These are phyloP conservation scores for Cytospora schulzeri DNA, from an alignment of 2,329 filamentous ascomycete genomes.

Conservation along the genomic window DNA sequence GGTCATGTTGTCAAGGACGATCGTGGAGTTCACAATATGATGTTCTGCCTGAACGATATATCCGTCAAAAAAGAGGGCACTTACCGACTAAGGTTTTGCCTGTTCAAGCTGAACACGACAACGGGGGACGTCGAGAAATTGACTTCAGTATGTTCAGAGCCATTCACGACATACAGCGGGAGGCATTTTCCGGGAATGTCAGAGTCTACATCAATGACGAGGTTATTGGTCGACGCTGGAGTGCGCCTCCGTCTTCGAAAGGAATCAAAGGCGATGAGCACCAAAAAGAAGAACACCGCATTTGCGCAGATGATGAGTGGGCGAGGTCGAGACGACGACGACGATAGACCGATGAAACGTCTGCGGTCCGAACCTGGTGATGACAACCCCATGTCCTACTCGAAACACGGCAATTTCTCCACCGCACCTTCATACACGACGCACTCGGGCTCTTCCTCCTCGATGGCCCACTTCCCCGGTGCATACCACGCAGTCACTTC, in stretches of 20 bases:
- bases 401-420: slow-evolving; percentile 26
- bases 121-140: slow-evolving; percentile 30
- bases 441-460: slow-evolving; percentile 23
- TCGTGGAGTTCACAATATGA: slow-evolving; percentile 30
- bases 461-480: slow-evolving; percentile 20
- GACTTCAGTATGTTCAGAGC: slow-evolving; percentile 56
- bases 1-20: slow-evolving; percentile 46
- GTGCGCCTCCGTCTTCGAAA: slow-evolving; percentile 82
- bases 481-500: slow-evolving; percentile 25
- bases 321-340: slow-evolving; percentile 18
- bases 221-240: slow-evolving; percentile 84
- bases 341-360: slow-evolving; percentile 24
- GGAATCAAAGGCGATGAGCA: slow-evolving; percentile 66
- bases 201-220: slow-evolving; percentile 79
- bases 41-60: slow-evolving; percentile 60
- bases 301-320: slow-evolving; percentile 32
- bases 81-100: slow-evolving; percentile 73
- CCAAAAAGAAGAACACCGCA: slow-evolving; percentile 47
- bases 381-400: slow-evolving; percentile 19
- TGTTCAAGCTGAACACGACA: slow-evolving; percentile 65
- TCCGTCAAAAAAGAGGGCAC: slow-evolving; percentile 75
- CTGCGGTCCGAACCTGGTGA: slow-evolving; percentile 25
- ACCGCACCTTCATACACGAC: slow-evolving; percentile 22
- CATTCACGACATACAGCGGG: slow-evolving; percentile 65
- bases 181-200: slow-evolving; percentile 79